Base-by-base conservation (phyloP, 176 grass and related monocot species). In the Thinopyrum elongatum region DNA sequence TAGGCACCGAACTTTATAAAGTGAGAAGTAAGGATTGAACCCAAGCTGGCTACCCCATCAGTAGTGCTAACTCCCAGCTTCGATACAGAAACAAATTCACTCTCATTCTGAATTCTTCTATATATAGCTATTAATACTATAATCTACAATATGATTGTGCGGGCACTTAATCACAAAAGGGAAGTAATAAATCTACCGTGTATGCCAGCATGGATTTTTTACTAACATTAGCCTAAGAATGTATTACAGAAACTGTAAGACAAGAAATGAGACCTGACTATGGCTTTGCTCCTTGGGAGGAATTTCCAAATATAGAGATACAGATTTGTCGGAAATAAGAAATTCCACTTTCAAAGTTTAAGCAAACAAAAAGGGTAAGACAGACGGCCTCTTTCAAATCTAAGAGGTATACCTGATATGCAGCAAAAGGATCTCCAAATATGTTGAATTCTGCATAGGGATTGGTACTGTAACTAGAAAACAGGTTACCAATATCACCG, bases 361-460 rank as follows among this genome's bases (percentile, higher is more conserved):
- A 76, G 16, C 5, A 78, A 70, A 57, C 38, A 42, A 83, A 81
- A 82, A 31, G 30, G 16, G 23, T 21, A 51, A 2, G 49, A 61
- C 38, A 49, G 10, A 27, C 3, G 19, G 35, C n/a, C 7, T 59
- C 23, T 78, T 49, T 55, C 12, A 71, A 86, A 55, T 73, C 12
- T 19, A 68, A 81, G 1, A 22, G 0, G 10, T 70, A 31, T 92
- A 95, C 95, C 93, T 95, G 95, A 81, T 95, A 98, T 66, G 93
- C 95, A 25, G 95, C 91, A 14, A 98, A 98, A 87, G 95, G 95
- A 86, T 98, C 95, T 23, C 49, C 80, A 74, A 98, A 98, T 23
- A 98, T 89, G 77, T 98, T 98, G 89, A 92, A 98, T 42, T 98
- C 95, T 36, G 91, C 89, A 85, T 93, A 87, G 3, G 93, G 93